Percentiles rank a stretch among this genome's conserved stretches.
phyloP scores from a whole-genome alignment of 306 rosid species.

The Castanea mollissima region DNA sequence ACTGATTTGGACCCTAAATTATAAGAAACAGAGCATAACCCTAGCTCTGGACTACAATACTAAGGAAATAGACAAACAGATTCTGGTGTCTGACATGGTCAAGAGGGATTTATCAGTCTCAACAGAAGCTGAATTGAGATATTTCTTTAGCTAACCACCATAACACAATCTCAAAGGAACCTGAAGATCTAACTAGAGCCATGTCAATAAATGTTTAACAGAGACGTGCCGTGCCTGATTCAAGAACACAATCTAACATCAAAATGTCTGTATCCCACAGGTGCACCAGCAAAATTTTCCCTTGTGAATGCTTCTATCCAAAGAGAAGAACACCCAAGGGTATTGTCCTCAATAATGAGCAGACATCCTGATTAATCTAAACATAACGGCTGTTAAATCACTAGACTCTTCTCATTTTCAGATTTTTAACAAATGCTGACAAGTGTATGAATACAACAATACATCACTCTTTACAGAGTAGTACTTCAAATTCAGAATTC shows the following conservation, averaged over 20 bases:
- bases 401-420: not conserved
- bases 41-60: not conserved
- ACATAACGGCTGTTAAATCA: not conserved
- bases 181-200: not conserved
- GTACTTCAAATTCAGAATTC: not conserved
- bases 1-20: not conserved
- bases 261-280: not conserved
- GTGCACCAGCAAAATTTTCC: not conserved
- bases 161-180: not conserved
- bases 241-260: not conserved
- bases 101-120: not conserved
- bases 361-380: not conserved
- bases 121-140: not conserved
- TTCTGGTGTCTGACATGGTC: not conserved
- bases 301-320: not conserved
- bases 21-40: not conserved
- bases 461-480: not conserved
- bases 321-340: not conserved
- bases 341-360: not conserved
- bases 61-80: not conserved
- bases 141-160: not conserved
- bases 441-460: not conserved
- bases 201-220: not conserved
- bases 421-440: not conserved
- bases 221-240: not conserved